Evolutionary conservation across 306 rosid genomes (phyloP).

Genomic region (Lupinus albus): DNA sequence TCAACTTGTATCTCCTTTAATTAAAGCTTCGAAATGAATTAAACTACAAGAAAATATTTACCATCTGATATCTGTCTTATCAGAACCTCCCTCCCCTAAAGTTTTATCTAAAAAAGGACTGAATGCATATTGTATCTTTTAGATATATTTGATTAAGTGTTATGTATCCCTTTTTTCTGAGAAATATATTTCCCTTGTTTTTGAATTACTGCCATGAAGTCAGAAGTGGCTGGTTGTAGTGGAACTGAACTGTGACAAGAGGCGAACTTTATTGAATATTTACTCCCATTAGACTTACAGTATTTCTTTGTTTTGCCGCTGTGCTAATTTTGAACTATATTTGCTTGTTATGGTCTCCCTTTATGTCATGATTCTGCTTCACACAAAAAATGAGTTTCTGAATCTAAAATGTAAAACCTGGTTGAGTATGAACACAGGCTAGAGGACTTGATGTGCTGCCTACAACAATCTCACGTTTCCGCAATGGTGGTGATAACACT

Average conservation of each 20-base stretch:
- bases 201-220: neutral
- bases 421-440: conserved; percentile 54
- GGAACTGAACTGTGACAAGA: neutral
- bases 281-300: neutral
- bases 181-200: conserved; percentile 10
- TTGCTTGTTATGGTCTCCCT: neutral
- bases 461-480: conserved; percentile 70
- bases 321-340: neutral
- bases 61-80: neutral
- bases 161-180: neutral
- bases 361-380: conserved; percentile 17
- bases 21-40: conserved; percentile 17
- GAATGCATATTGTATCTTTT: neutral
- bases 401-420: conserved; percentile 24
- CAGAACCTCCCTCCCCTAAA: neutral
- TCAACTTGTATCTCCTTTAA: neutral
- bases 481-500: conserved; percentile 62
- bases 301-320: conserved; percentile 12
- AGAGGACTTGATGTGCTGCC: conserved; percentile 88
- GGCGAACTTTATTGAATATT: neutral
- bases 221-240: neutral
- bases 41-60: no score
- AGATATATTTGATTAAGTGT: neutral
- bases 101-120: neutral
- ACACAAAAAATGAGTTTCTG: neutral